Evolutionary conservation across 2,329 filamentous ascomycete species (phyloP), one percentile per base, ranked within the genome.

Genomic region (Diaporthe batatas): DNA sequence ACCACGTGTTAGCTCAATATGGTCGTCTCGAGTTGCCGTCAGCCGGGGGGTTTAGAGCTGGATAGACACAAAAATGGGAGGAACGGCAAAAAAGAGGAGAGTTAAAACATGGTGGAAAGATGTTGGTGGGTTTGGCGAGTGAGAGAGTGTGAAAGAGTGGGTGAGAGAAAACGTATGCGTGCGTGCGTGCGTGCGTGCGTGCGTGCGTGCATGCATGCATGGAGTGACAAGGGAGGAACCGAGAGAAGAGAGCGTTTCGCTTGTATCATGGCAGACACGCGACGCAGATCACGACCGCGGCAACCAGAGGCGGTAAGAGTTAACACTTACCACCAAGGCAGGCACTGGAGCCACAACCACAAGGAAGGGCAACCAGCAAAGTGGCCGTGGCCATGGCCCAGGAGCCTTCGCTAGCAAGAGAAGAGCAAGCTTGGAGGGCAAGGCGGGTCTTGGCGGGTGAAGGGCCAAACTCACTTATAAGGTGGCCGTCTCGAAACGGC

Each of bases 401-500:
- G n/a, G n/a, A n/a, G 58, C 34, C 5, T 51, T 59, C 54, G 54
- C n/a, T 36, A 11, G 42, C 54, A 59, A 55, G 54, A 49, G 44
- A 70, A 70, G 42, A 51, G 54, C 54, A 39, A 51, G 62, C 62
- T 53, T 67, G 62, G 62, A 32, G 58, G 62, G 62, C 32, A 6
- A 36, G 1, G 59, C 53, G 47, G 54, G 68, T 29, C 54, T 59
- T 58, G 67, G 42, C 44, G 21, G 29, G n/a, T 42, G 6, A 29
- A 39, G 54, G 29, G 54, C 44, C 39, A 51, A 70, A 58, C 44
- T 39, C 53, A 58, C 36, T 55, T 58, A 69, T 57, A 69, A 47
- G 54, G 39, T 49, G 54, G 34, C n/a, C 32, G 62, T 67, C 62
- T 67, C 62, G 47, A 67, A 53, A 36, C 62, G 62, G 62, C 62